These are phyloP conservation scores for Apiospora aurea DNA, from an alignment of 2,329 filamentous ascomycete species.

Conservation along the genomic window DNA sequence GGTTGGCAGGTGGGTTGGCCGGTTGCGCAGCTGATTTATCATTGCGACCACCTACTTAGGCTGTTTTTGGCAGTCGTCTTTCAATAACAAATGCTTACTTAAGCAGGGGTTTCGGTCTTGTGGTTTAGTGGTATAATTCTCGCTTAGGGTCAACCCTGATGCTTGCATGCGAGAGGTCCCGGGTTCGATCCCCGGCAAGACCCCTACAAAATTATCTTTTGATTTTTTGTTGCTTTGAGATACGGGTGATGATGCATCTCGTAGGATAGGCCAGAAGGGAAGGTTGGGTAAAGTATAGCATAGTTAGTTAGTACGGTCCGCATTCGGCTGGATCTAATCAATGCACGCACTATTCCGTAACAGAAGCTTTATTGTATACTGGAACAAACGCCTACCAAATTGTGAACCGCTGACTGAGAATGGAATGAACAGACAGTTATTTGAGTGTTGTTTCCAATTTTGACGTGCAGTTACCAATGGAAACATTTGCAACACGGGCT, in stretches of 20 bases:
- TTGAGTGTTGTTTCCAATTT: too few species aligned
- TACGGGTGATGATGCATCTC: not conserved
- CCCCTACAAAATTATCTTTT: not conserved
- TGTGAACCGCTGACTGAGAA: too few species aligned
- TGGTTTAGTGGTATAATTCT: slow-evolving; percentile 22
- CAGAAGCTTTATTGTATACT: too few species aligned
- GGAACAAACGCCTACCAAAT: too few species aligned
- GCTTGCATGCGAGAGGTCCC: slow-evolving; percentile 13
- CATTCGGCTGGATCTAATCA: too few species aligned
- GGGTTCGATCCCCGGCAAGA: slow-evolving; percentile 21
- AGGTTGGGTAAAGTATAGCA: not conserved
- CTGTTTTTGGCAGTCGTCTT: not conserved
- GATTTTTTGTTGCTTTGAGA: not conserved
- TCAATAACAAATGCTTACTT: slow-evolving; percentile 11
- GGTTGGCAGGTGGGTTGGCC: too few species aligned
- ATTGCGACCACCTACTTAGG: not conserved
- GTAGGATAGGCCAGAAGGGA: not conserved
- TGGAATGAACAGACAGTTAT: too few species aligned
- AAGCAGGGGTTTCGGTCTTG: slow-evolving; percentile 13
- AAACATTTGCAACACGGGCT: too few species aligned
- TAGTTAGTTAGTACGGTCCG: too few species aligned
- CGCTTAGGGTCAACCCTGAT: slow-evolving; percentile 16
- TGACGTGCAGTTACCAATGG: too few species aligned
- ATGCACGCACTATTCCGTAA: too few species aligned
- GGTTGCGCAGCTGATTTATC: not conserved